A percentile compares a stretch with the other conserved stretches of the same genome.
These are phyloP conservation scores for Triticum turgidum DNA, from an alignment of 176 grass and related monocot genomes.

Conservation along the genomic window DNA sequence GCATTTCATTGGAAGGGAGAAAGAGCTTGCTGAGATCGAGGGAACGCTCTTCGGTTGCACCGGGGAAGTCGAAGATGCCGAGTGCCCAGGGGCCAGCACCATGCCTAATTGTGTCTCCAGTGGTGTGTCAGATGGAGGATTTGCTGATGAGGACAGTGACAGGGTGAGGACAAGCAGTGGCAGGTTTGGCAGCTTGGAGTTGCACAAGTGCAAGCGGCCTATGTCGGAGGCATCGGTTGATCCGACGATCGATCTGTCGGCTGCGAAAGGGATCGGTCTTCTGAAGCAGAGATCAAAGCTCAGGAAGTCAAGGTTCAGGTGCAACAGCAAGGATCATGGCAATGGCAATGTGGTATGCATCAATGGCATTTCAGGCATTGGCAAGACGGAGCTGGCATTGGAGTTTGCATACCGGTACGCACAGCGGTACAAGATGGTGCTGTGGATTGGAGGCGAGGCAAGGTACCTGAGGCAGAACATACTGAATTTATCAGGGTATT, in stretches of 20 bases:
- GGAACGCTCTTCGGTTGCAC: slow-evolving; percentile 58
- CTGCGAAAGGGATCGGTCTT: slow-evolving; percentile 59
- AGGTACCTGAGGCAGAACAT: slow-evolving; percentile 85
- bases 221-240: slow-evolving; percentile 66
- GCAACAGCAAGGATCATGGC: slow-evolving; percentile 48
- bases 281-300: slow-evolving; percentile 71
- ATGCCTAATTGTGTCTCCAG: slow-evolving; percentile 41
- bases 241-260: slow-evolving; percentile 50
- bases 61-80: slow-evolving; percentile 50
- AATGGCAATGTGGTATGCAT: slow-evolving; percentile 61
- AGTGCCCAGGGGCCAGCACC: slow-evolving; percentile 36
- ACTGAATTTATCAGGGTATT: slow-evolving; percentile 70
- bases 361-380: slow-evolving; percentile 74
- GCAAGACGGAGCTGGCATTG: slow-evolving; percentile 87
- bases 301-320: slow-evolving; percentile 63
- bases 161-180: slow-evolving; percentile 47
- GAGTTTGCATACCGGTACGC: slow-evolving; percentile 85
- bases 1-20: slow-evolving; percentile 87
- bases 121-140: slow-evolving; percentile 71
- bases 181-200: slow-evolving; percentile 69
- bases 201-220: slow-evolving; percentile 80
- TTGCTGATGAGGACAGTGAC: slow-evolving; percentile 82
- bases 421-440: slow-evolving; percentile 93
- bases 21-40: slow-evolving; percentile 80
- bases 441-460: slow-evolving; percentile 90